Evolutionary conservation across 1,284 basidiomycete genomes (phyloP), one percentile per base, ranked within the genome.

Genomic region (Rhodofomes roseus): DNA sequence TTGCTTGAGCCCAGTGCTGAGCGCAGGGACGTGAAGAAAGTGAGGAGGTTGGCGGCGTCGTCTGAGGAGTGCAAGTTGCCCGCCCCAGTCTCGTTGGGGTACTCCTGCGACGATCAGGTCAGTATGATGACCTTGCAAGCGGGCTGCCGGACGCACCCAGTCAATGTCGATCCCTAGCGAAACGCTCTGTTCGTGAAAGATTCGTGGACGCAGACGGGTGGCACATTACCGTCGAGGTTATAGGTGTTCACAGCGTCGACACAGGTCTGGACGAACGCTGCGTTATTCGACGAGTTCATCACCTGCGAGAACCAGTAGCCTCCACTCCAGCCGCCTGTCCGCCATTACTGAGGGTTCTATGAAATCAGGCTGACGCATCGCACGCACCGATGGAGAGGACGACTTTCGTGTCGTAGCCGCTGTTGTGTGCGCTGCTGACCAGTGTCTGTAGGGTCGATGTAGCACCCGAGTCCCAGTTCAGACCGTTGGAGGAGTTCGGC

Each of bases 311-410:
- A 94, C 71, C 83, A 87, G 34, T 79, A 76, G 60, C 80, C 79
- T 29, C 81, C 82, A 34, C 75, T 77, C 81, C 82, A 84, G 1
- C 81, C 81, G 64, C 82, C 81, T 73, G 3, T 36, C 3, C 29
- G 20, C 7, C 31, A 9, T 14, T 2, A 7, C 23, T 34, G 11
- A 22, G 43, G n/a, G 25, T 25, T 20, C n/a, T 11, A 9, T 25
- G 8, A 5, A 48, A 7, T 16, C 14, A 8, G 14, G 5, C 23
- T 12, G 7, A 20, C 25, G 4, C 11, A 0, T 27, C 8, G 27
- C 73, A 82, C 63, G 77, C 77, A 75, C 90, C 90, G 56, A 93
- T 82, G 44, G 88, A 88, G 12, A 93, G 77, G 48, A 89, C 84
- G 58, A 93, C 83, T 64, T 83, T 84, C 8, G 82, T 83, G 1